phyloP scores from a whole-genome alignment of 2,329 filamentous ascomycete genomes.

The Trichoderma sp. region DNA sequence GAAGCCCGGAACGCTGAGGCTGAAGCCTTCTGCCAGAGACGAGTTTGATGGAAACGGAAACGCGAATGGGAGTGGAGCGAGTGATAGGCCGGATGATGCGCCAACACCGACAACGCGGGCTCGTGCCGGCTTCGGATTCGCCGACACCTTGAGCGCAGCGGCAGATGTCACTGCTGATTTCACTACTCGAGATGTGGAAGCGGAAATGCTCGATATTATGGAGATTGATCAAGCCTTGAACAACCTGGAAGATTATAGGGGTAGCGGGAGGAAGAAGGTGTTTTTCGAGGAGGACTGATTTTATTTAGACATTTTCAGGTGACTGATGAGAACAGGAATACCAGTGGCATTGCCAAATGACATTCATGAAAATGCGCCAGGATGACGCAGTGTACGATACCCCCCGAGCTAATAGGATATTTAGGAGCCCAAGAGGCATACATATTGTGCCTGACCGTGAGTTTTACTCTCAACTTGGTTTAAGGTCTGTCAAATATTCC shows the following conservation, averaged over 20 bases:
- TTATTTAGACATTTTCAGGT: slow-evolving; percentile 3
- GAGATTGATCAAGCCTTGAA: slow-evolving; percentile 61
- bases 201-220: slow-evolving; percentile 63
- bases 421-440: slow-evolving; percentile 7
- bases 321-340: slow-evolving; percentile 28
- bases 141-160: slow-evolving; percentile 49
- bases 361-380: slow-evolving; percentile 1
- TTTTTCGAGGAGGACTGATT: slow-evolving; percentile 46
- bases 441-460: neutral
- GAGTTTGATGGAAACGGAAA: slow-evolving; percentile 7
- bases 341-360: slow-evolving; percentile 16
- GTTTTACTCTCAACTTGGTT: neutral
- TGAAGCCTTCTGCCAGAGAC: slow-evolving; percentile 30
- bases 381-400: slow-evolving; percentile 25
- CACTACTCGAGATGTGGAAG: slow-evolving; percentile 53
- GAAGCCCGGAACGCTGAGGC: slow-evolving; percentile 38
- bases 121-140: slow-evolving; percentile 47
- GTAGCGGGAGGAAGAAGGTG: slow-evolving; percentile 49
- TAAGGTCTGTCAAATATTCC: neutral
- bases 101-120: slow-evolving; percentile 31
- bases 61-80: slow-evolving; percentile 21
- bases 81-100: slow-evolving; percentile 24
- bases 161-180: slow-evolving; percentile 51
- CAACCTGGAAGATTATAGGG: slow-evolving; percentile 49
- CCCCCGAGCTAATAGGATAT: slow-evolving; percentile 20